phyloP scores from a whole-genome alignment of 164 flowering plant genomes.

The grape (Vitis vinifera) region DNA sequence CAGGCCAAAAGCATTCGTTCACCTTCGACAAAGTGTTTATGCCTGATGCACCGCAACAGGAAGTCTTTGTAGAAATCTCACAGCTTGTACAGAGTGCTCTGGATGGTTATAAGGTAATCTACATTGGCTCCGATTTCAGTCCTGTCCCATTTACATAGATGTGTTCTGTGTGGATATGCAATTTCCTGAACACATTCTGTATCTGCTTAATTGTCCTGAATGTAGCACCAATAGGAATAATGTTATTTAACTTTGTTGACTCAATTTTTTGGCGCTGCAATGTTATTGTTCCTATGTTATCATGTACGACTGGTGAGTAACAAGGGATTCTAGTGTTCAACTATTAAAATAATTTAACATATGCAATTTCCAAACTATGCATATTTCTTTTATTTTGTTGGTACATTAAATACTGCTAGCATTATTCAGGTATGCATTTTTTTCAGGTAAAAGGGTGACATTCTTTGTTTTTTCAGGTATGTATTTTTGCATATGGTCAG shows the following conservation, averaged over 20 bases:
- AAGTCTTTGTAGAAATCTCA: constrained; percentile 92
- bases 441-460: not conserved
- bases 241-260: too few species aligned
- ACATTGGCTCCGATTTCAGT: not conserved
- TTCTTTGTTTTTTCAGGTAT: constrained; percentile 57
- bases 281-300: too few species aligned
- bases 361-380: not conserved
- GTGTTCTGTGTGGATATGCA: too few species aligned
- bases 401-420: not conserved
- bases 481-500: constrained; percentile 98
- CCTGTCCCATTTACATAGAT: too few species aligned
- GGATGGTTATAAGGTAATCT: constrained; percentile 95
- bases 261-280: too few species aligned
- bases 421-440: not conserved
- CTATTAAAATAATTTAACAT: too few species aligned
- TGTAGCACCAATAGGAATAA: too few species aligned
- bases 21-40: constrained; percentile 88
- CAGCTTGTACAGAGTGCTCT: constrained; percentile 99
- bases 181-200: too few species aligned
- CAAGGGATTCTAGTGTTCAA: too few species aligned
- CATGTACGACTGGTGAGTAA: too few species aligned
- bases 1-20: constrained; percentile 89
- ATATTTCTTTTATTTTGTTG: not conserved
- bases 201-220: too few species aligned
- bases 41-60: constrained; percentile 87